Base-by-base conservation (phyloP, 1,139 yeast species). In the Debaryomyces udenii region DNA sequence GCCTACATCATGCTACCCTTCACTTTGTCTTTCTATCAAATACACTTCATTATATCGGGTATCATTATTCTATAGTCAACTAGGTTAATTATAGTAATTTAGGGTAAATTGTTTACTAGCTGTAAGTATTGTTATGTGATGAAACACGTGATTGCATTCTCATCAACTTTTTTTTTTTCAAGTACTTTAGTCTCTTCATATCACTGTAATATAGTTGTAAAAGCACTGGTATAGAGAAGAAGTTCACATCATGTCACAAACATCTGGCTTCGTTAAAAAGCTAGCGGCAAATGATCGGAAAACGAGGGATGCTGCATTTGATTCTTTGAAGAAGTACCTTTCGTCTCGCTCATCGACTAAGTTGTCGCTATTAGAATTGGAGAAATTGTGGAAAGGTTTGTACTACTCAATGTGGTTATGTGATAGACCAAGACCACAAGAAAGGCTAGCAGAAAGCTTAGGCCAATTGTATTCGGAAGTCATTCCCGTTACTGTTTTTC, bases 331-430 rank as follows among this genome's bases (percentile, higher is more conserved):
- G 48, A 76, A 74, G 48, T 87, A 78, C 56, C 67, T 91, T 34
- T 60, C 75, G 5, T 55, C 71, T 9, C 68, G 66, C 39, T 49
- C 64, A 11, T 50, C 61, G n/a, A 45, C 55, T 32, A 53, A 56
- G 33, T 55, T 73, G 37, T 44, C 61, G 3, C 50, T 57, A 27
- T 53, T 69, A 33, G 96, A 91, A 47, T 73, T 82, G 52, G 86
- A 86, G 52, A 90, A 91, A 61, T 70, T 93, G 44, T 93, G 98
- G 97, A 89, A 87, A 64, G 99, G 98, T 7, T 73, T 93, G 37
- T 93, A 85, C 64, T 93, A 75, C 61, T 82, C 89, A 22, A 88
- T 93, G 96, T 93, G 99, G 99, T 89, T 86, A 64, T 80, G 96
- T 58, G 99, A 93, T 64, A 80, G 94, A 55, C 95, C 96, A 23